Percentiles rank a stretch among this genome's conserved stretches.
Conservation (phyloP, 2,329 filamentous ascomycete species). For the Ceratocystis huliohia region DNA sequence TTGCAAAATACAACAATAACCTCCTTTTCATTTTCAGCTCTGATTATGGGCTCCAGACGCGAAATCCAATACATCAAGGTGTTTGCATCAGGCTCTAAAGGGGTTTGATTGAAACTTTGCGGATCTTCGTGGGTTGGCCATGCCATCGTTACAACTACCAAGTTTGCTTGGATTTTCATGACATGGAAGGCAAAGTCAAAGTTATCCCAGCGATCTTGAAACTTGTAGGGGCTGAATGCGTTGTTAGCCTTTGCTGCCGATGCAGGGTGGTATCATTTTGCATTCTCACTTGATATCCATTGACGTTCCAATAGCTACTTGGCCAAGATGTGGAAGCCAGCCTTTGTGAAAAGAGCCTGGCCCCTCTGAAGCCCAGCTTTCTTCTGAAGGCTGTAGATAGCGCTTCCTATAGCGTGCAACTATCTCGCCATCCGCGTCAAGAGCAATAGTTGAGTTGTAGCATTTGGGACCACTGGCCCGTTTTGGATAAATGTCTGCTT, state of each 20-base stretch:
- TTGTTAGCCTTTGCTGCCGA: conserved; percentile 25
- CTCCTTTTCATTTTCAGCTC: conserved; percentile 39
- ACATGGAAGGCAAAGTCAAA: conserved; percentile 39
- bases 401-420: conserved; percentile 42
- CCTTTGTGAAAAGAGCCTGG: conserved; percentile 34
- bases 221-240: conserved; percentile 17
- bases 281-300: conserved; percentile 40
- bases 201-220: conserved; percentile 22
- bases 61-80: conserved; percentile 65
- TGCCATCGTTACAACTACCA: conserved; percentile 64
- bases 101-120: conserved; percentile 34
- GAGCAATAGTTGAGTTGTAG: conserved; percentile 35
- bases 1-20: conserved; percentile 63
- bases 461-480: conserved; percentile 26
- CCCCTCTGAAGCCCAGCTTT: conserved; percentile 49
- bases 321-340: conserved; percentile 33
- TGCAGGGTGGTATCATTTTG: conserved; percentile 35
- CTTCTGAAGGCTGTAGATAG: conserved; percentile 47
- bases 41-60: conserved; percentile 53
- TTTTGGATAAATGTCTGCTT: conserved; percentile 26
- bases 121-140: conserved; percentile 53
- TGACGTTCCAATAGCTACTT: conserved; percentile 43
- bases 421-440: conserved; percentile 40
- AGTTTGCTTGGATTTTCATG: conserved; percentile 40
- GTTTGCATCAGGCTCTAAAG: conserved; percentile 54